Base-by-base conservation (phyloP, 2,329 filamentous ascomycete species). In the Colletotrichum karsti region DNA sequence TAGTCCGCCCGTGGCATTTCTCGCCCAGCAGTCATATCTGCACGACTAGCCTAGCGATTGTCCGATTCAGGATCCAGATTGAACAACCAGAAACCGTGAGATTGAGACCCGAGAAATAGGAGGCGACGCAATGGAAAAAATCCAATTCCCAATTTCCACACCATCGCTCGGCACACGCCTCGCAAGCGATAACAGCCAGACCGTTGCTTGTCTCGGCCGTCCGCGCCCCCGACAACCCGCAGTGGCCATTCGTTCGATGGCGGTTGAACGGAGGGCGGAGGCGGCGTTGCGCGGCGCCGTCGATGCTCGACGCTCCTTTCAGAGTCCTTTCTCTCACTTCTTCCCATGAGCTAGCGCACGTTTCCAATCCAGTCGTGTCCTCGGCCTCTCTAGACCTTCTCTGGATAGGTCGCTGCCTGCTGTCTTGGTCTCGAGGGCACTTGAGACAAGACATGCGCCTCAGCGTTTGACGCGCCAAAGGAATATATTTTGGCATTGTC, bases 121-220 rank as follows among this genome's bases (percentile, higher is more conserved):
- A 20, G 20, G 51, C 33, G 33, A 35, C 33, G 15, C 33, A 39
- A 55, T 37, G 13, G 20, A 55, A 39, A 37, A 37, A 13, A 20
- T 13, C 12, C 48, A 28, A 15, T n/a, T 24, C 51, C 39, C 37
- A 58, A 58, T 58, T 46, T 58, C 51, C 51, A 18, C 28, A 18
- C 46, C 48, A 53, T 22, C n/a, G 13, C 48, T 53, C 48, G 15
- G 48, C 33, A 53, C 48, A 53, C 48, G 48, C 28, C 28, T 53
- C 33, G 15, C 28, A 53, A 33, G 26, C 18, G 18, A 15, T 53
- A 53, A n/a, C 42, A 60, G 57, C 56, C 42, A 60, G 44, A 30
- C 57, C 57, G 57, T 60, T 60, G 44, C 44, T 41, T 60, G 57
- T 60, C 57, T 60, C 57, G 57, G 44, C 44, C 44, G 57, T 39